Conservation (phyloP, 208 protist genomes). For the Novymonas esmeraldas region DNA sequence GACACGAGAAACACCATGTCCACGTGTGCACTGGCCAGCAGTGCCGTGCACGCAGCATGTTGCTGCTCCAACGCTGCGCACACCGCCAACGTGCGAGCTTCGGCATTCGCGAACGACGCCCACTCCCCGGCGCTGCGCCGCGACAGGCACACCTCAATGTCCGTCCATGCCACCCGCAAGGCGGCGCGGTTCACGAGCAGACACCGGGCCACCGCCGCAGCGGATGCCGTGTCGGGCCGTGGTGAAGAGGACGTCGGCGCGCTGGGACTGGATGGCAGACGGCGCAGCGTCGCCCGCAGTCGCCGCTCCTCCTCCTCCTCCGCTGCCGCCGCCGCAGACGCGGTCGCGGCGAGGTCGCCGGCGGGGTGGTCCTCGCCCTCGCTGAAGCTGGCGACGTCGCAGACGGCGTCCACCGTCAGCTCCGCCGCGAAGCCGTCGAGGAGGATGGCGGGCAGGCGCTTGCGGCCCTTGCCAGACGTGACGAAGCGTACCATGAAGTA, state of each 20-base stretch:
- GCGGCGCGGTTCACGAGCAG: constrained; percentile 13
- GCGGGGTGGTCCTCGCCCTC: constrained; percentile 38
- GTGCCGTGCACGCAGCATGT: background rate
- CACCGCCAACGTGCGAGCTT: constrained; percentile 25
- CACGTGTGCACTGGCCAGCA: constrained; percentile 36
- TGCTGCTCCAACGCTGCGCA: constrained; percentile 7
- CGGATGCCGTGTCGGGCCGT: background rate
- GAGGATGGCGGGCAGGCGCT: constrained; percentile 40
- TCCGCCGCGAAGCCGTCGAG: constrained; percentile 40
- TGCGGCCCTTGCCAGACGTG: constrained; percentile 46
- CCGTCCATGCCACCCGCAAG: constrained; percentile 7
- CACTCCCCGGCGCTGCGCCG: constrained; percentile 30
- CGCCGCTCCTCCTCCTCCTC: constrained; percentile 7
- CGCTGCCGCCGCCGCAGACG: background rate
- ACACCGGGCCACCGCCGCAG: background rate
- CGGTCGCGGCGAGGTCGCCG: constrained; percentile 8
- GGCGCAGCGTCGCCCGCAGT: background rate
- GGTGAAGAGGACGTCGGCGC: background rate
- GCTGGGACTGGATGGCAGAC: background rate
- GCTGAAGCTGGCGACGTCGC: constrained; percentile 35
- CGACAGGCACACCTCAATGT: constrained; percentile 18
- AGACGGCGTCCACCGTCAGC: constrained; percentile 40
- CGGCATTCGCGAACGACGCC: constrained; percentile 10
- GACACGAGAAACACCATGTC: constrained; percentile 50
- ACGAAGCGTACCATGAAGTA: constrained; percentile 57